Base-by-base conservation (phyloP, 306 rosid species). In the Mucuna pruriens region DNA sequence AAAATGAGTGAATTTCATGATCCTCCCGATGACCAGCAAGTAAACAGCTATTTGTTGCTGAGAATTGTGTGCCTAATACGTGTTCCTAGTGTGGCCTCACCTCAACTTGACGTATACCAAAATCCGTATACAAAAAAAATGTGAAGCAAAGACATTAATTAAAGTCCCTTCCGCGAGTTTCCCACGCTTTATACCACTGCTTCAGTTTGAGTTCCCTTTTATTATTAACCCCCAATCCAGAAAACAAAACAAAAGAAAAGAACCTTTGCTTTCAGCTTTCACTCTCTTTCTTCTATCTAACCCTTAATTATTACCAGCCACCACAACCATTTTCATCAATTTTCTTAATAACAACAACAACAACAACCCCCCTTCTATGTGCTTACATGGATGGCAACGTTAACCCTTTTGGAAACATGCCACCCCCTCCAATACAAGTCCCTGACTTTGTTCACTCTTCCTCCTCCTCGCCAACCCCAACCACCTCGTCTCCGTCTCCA, bases 161-260 rank as follows among this genome's bases (percentile, higher is more conserved):
- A 39, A 73, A 73, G 45, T 42, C 82, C 90, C 52, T 29, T 44
- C 81, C 91, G 75, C 94, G 95, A 89, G 5, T 75, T 81, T 42
- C 91, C 94, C 95, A 92, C 97, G 95, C 87, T 65, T 61, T 84
- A 58, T 55, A 83, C 88, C 52, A n/a, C 36, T 34, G 46, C 38
- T 67, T 48, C 51, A 31, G 3, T 17, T 33, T 52, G 17, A 48
- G 26, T 73, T 13, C 22, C 34, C 9, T 74, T 74, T 74, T 31
- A 7, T 22, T 42, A 15, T 23, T 34, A 63, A 4, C 6, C 26
- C 44, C 44, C 49, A 66, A 26, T 33, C 4, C 22, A 19, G 9
- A 29, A n/a, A n/a, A n/a, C n/a, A n/a, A n/a, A n/a, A n/a, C n/a
- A n/a, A n/a, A n/a, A 42, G 6, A 62, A 34, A 7, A 33, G 1